phyloP scores from a whole-genome alignment of 495 filamentous ascomycete genomes.

The Tuber calosporum region DNA sequence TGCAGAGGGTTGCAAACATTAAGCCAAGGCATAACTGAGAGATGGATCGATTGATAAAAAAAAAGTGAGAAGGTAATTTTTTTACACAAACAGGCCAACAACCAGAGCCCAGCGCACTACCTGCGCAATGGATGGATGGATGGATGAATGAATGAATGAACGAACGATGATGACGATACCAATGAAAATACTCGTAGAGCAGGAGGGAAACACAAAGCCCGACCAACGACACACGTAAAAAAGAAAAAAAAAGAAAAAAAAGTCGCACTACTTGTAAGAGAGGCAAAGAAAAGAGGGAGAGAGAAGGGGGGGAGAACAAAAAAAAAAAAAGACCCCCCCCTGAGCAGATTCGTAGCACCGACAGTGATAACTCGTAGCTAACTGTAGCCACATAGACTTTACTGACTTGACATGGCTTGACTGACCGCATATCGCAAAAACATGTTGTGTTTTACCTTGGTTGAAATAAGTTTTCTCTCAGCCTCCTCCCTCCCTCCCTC shows the following conservation, averaged over 20 bases:
- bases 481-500: no score
- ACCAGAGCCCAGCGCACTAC: background rate
- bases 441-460: background rate
- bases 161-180: background rate
- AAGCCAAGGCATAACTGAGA: background rate
- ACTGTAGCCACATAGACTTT: background rate
- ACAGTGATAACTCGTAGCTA: conserved; percentile 3
- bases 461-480: background rate
- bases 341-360: conserved; percentile 31
- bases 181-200: background rate
- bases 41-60: conserved; percentile 1
- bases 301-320: conserved; percentile 14
- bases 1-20: background rate
- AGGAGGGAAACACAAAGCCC: conserved; percentile 1
- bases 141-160: background rate
- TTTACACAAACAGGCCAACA: background rate
- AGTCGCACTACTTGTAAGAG: background rate
- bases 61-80: background rate
- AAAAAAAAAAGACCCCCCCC: conserved; percentile 11
- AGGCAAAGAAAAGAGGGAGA: conserved; percentile 12
- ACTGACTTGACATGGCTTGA: background rate
- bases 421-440: background rate
- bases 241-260: conserved; percentile 13
- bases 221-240: conserved; percentile 15
- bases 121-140: background rate